Evolutionary conservation across 495 filamentous ascomycete genomes (phyloP).

Genomic region (Beverwykella pulmonaria): DNA sequence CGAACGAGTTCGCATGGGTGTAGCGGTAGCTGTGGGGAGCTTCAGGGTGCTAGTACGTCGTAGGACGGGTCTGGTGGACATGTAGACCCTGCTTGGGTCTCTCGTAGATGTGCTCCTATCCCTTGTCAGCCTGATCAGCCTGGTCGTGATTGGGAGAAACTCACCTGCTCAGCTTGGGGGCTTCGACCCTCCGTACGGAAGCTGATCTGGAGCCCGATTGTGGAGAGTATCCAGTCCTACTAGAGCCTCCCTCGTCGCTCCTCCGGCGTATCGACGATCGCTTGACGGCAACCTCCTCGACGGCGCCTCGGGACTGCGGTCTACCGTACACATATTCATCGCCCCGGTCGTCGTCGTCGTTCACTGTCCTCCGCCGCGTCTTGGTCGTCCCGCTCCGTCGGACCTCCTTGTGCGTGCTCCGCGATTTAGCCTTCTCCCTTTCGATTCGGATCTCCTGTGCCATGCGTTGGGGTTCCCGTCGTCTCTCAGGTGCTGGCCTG

Average conservation of each 20-base stretch:
- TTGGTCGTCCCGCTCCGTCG: constrained; percentile 26
- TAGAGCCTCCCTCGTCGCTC: constrained; percentile 30
- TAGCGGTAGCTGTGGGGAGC: constrained; percentile 18
- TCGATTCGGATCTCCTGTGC: constrained; percentile 30
- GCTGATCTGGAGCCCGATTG: constrained; percentile 25
- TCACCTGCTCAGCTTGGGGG: constrained; percentile 26
- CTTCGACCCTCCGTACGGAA: constrained; percentile 20
- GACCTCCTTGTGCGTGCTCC: constrained; percentile 26
- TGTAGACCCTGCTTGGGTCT: constrained; percentile 31
- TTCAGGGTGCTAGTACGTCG: constrained; percentile 30
- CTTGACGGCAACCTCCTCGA: constrained; percentile 22
- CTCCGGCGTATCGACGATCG: constrained; percentile 12
- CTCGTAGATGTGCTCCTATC: constrained; percentile 28
- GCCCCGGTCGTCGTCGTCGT: constrained; percentile 18
- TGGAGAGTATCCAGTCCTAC: constrained; percentile 14
- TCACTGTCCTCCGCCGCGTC: constrained; percentile 19
- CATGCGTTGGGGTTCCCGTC: constrained; percentile 30
- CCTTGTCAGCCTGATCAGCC: constrained; percentile 12
- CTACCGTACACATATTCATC: constrained; percentile 36
- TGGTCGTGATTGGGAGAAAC: background rate
- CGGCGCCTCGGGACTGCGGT: constrained; percentile 19
- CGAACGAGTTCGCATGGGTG: constrained; percentile 9
- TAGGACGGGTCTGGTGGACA: constrained; percentile 31
- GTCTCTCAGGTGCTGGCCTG: constrained; percentile 18
- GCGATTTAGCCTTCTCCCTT: constrained; percentile 18